A percentile compares a stretch with the other conserved stretches of the same genome.
Evolutionary conservation across 1,284 basidiomycete genomes (phyloP).

Genomic region (Dichomitus squalens): DNA sequence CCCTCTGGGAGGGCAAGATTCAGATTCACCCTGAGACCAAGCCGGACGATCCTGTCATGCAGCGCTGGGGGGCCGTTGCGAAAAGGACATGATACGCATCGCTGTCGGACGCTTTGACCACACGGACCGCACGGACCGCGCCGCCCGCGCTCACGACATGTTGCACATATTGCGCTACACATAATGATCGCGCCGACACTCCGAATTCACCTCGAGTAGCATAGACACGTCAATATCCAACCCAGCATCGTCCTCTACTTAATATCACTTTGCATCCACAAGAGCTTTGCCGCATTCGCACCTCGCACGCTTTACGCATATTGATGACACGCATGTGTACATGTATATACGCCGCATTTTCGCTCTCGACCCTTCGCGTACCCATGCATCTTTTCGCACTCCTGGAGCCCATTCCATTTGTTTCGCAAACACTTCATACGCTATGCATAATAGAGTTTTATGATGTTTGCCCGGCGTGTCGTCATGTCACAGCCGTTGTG

Average conservation of each 20-base stretch:
- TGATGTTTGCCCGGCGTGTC: neutral
- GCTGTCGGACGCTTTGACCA: conserved; percentile 13
- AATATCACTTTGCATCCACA: neutral
- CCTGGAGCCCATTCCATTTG: neutral
- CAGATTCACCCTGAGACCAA: conserved; percentile 87
- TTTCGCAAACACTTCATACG: neutral
- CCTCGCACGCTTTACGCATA: neutral
- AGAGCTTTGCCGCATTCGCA: neutral
- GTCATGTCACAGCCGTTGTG: neutral
- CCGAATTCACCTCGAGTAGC: too few relatives aligned
- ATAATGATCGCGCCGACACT: too few relatives aligned
- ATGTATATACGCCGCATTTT: neutral
- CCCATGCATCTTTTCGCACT: neutral
- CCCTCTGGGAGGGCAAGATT: conserved; percentile 79
- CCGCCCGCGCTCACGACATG: conserved; percentile 7
- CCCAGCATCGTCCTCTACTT: conserved; percentile 2
- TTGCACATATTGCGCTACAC: too few relatives aligned
- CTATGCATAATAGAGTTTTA: neutral
- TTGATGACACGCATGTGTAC: neutral
- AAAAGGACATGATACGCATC: conserved; percentile 10
- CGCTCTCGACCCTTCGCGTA: neutral
- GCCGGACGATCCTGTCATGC: conserved; percentile 47
- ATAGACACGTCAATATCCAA: too few relatives aligned
- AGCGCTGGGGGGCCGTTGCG: conserved; percentile 39
- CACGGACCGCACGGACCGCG: conserved; percentile 11